Evolutionary conservation across 331 rosid genomes (phyloP).

Genomic region (Spiraea crenata): DNA sequence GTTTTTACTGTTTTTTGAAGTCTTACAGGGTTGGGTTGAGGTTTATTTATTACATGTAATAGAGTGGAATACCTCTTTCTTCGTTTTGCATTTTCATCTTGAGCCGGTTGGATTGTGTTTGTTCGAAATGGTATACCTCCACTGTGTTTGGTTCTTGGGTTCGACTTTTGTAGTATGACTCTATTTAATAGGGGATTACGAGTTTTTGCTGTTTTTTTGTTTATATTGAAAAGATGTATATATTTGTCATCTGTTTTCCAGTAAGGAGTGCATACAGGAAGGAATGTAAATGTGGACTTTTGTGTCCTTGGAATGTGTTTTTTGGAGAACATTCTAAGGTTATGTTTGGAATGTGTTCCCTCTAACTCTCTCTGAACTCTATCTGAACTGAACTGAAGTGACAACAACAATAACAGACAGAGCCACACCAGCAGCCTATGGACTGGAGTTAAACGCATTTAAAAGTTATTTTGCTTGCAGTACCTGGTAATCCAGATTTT

Average conservation of each 20-base stretch:
- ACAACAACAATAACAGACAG: no score
- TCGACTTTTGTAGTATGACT: background rate
- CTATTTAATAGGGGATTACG: background rate
- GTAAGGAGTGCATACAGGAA: background rate
- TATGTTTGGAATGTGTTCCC: no score
- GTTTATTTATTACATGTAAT: background rate
- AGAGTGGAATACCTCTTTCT: background rate
- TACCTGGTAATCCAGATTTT: no score
- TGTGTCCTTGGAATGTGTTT: no score
- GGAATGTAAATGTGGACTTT: no score
- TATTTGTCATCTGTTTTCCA: background rate
- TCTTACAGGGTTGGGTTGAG: conserved; percentile 12
- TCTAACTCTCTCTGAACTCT: no score
- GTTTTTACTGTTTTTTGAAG: background rate
- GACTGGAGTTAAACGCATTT: no score
- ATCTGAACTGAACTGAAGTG: no score
- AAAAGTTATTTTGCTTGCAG: no score
- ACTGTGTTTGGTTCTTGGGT: background rate
- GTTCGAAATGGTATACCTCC: background rate
- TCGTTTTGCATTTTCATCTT: background rate
- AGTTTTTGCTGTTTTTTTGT: conserved; percentile 2
- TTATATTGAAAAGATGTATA: background rate
- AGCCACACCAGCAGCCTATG: no score
- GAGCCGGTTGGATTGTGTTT: background rate
- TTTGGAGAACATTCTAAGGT: no score